Conservation (phyloP, 2,329 filamentous ascomycete species). For the Chrysosporium keratinophilum region DNA sequence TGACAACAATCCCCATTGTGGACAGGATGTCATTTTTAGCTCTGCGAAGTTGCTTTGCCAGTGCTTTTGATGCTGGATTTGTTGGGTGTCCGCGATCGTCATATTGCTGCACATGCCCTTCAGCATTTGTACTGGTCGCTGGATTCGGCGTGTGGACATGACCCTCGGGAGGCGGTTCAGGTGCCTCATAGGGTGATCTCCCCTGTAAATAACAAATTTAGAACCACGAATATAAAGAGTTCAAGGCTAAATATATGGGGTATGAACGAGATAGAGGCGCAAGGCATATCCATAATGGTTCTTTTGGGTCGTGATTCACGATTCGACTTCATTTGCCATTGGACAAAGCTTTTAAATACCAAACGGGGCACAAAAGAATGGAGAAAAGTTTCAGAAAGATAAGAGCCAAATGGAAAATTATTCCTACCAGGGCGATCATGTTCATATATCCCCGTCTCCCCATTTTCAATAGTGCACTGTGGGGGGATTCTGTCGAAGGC, state of each 20-base stretch:
- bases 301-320: too few species aligned
- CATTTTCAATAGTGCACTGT: conserved; percentile 23
- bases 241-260: background rate
- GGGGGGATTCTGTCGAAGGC: background rate
- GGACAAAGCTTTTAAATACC: background rate
- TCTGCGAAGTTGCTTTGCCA: conserved; percentile 34
- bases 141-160: conserved; percentile 14
- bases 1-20: conserved; percentile 41
- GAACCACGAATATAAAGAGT: too few species aligned
- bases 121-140: conserved; percentile 26
- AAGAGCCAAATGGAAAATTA: background rate
- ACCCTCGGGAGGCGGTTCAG: conserved; percentile 24
- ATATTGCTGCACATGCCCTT: conserved; percentile 40
- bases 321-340: too few species aligned
- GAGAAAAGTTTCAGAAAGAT: background rate
- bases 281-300: background rate
- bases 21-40: conserved; percentile 43
- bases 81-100: conserved; percentile 40
- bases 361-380: background rate
- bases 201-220: conserved; percentile 28
- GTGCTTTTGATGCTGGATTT: conserved; percentile 33
- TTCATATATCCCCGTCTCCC: conserved; percentile 38
- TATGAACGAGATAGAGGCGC: background rate
- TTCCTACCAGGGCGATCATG: conserved; percentile 38
- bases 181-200: conserved; percentile 38